Conservation (phyloP, 2,329 filamentous ascomycete genomes). For the Simplicillium aogashimaense region DNA sequence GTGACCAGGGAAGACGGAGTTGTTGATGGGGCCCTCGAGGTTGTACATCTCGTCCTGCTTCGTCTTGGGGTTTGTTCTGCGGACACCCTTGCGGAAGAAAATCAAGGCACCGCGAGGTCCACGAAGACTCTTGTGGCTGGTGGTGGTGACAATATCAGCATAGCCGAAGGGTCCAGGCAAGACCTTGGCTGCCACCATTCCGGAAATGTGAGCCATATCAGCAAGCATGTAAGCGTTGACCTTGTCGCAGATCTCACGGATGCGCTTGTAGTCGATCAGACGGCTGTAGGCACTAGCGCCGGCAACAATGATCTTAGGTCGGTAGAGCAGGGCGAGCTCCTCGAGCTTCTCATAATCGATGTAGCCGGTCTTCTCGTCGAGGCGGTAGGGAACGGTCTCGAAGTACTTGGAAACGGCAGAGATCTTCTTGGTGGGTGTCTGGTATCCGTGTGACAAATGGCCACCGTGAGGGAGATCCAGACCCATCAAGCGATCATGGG, state of each 20-base stretch:
- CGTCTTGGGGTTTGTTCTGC: constrained; percentile 73
- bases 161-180: constrained; percentile 82
- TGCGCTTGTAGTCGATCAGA: constrained; percentile 86
- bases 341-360: constrained; percentile 94
- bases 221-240: constrained; percentile 85
- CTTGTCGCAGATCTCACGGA: constrained; percentile 86
- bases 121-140: constrained; percentile 93
- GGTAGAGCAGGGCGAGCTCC: constrained; percentile 77
- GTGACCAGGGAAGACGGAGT: constrained; percentile 94
- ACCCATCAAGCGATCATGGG: constrained; percentile 94
- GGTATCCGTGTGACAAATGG: constrained; percentile 93
- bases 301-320: constrained; percentile 91
- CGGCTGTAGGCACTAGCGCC: constrained; percentile 94
- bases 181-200: constrained; percentile 83
- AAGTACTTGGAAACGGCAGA: constrained; percentile 99
- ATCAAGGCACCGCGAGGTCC: constrained; percentile 96
- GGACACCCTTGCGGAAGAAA: constrained; percentile 91
- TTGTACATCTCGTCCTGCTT: constrained; percentile 82
- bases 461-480: constrained; percentile 94
- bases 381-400: constrained; percentile 89
- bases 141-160: constrained; percentile 94
- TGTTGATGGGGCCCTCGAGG: constrained; percentile 88
- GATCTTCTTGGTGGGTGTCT: constrained; percentile 89
- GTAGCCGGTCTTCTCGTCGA: constrained; percentile 80
- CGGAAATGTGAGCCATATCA: constrained; percentile 97